Conservation (phyloP, 1,284 basidiomycete species). For the Ganoderma multipileum region DNA sequence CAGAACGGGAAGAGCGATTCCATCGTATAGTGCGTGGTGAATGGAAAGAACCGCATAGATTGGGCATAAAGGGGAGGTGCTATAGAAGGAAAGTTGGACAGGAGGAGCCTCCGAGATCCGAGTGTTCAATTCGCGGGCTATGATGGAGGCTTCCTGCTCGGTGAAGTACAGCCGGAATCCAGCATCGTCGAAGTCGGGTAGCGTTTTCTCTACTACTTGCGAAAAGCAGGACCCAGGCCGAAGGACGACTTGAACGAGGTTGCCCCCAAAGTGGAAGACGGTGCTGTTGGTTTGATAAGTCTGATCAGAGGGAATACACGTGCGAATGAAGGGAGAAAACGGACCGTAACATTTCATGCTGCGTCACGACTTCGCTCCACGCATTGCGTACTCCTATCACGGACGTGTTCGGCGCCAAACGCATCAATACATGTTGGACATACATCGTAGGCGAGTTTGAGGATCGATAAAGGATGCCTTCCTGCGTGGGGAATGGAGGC, state of each 20-base stretch:
- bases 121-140: slow-evolving; percentile 47
- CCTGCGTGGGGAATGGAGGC: slow-evolving; percentile 56
- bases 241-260: slow-evolving; percentile 51
- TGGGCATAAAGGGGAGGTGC: slow-evolving; percentile 11
- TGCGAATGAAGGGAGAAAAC: slow-evolving; percentile 7
- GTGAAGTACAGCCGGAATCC: slow-evolving; percentile 44
- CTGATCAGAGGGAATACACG: background rate
- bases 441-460: slow-evolving; percentile 47
- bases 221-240: slow-evolving; percentile 7
- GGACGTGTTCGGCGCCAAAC: slow-evolving; percentile 35
- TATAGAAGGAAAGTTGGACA: slow-evolving; percentile 45
- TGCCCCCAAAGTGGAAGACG: slow-evolving; percentile 50
- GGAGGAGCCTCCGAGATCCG: slow-evolving; percentile 42
- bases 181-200: slow-evolving; percentile 22
- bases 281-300: slow-evolving; percentile 40
- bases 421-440: slow-evolving; percentile 54
- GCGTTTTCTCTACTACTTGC: slow-evolving; percentile 18
- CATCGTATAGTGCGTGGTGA: slow-evolving; percentile 57
- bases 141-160: slow-evolving; percentile 36
- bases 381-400: slow-evolving; percentile 40
- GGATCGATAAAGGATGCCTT: slow-evolving; percentile 55
- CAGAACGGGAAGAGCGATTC: slow-evolving; percentile 50
- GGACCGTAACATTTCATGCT: slow-evolving; percentile 51
- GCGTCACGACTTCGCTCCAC: slow-evolving; percentile 44
- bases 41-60: slow-evolving; percentile 48